Evolutionary conservation across 2,329 filamentous ascomycete genomes (phyloP), one percentile per base, ranked within the genome.

Genomic region (Nemania sp.): DNA sequence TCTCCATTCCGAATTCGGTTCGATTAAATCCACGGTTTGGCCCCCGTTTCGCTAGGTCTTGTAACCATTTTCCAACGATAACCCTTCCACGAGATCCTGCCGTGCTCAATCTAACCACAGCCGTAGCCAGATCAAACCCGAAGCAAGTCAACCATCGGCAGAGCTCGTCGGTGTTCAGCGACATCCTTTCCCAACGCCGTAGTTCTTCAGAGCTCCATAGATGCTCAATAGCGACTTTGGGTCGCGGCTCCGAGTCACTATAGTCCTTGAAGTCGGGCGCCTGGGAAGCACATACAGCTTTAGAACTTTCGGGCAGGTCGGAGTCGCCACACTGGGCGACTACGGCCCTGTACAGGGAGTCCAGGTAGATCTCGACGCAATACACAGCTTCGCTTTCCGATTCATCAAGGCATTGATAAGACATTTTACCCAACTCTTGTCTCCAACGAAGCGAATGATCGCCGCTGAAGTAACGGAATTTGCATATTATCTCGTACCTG

Each of bases 401-500:
- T 10, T 20, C 15, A 18, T 18, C 32, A 18, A 56, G 35, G 15
- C 21, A 45, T 29, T 42, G 49, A 29, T 29, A 29, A 29, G 25
- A 29, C 25, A 29, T 29, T 29, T 29, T 29, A 29, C 25, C 25
- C 25, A 29, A 29, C 7, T 29, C 25, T 29, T 29, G 25, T 29
- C 25, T 7, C 43, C 11, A 11, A 25, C 29, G 17, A 25, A 5
- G 35, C 17, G 7, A 5, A 25, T 13, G 13, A 40, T 18, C 15
- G 48, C 18, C 13, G 35, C 17, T 17, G 34, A 25, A 5, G 35
- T 37, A 32, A 40, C 43, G 20, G 21, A 56, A 56, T 37, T 56
- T 56, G 29, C 54, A 40, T 46, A 56, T 49, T 15, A 56, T 5
- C 15, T 56, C 45, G 32, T 48, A 56, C 13, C n/a, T 48, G 32